Evolutionary conservation across 2,329 filamentous ascomycete species (phyloP).

Genomic region (Capronia coronata): DNA sequence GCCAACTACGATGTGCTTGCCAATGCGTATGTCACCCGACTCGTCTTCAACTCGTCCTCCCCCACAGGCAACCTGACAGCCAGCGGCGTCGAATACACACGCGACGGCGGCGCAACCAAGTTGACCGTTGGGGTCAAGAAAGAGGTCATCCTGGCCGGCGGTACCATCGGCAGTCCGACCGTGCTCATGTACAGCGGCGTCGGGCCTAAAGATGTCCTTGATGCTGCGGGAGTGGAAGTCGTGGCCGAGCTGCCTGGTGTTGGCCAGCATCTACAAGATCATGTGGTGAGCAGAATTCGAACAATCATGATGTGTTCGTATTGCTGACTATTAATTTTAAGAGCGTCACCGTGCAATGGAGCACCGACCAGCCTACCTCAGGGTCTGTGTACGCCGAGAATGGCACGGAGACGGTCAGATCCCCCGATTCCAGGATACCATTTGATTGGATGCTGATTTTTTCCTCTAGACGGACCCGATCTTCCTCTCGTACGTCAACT

Average conservation of each 20-base stretch:
- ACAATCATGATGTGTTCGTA: neutral
- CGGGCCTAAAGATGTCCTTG: conserved; percentile 51
- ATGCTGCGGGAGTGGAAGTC: conserved; percentile 48
- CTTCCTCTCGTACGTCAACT: conserved; percentile 26
- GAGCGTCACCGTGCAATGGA: conserved; percentile 33
- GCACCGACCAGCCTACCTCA: conserved; percentile 30
- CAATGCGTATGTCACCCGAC: conserved; percentile 23
- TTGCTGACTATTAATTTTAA: conserved; percentile 20
- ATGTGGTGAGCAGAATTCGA: conserved; percentile 42
- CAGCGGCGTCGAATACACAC: conserved; percentile 32
- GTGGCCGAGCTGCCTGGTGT: conserved; percentile 56
- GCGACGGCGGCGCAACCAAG: conserved; percentile 30
- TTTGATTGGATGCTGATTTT: conserved; percentile 7
- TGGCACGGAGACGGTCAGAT: conserved; percentile 29
- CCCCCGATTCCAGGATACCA: conserved; percentile 19
- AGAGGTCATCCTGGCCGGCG: conserved; percentile 46
- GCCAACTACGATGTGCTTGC: conserved; percentile 32
- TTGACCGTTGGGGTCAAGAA: conserved; percentile 37
- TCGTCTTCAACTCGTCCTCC: conserved; percentile 28
- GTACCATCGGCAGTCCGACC: conserved; percentile 59
- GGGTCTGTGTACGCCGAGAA: conserved; percentile 31
- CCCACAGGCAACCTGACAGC: conserved; percentile 30
- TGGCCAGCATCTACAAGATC: conserved; percentile 59
- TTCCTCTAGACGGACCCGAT: conserved; percentile 12
- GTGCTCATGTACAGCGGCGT: conserved; percentile 59